These are phyloP conservation scores for Phytophthora tubulina DNA, from an alignment of 352 stramenopile genomes.

Conservation along the genomic window DNA sequence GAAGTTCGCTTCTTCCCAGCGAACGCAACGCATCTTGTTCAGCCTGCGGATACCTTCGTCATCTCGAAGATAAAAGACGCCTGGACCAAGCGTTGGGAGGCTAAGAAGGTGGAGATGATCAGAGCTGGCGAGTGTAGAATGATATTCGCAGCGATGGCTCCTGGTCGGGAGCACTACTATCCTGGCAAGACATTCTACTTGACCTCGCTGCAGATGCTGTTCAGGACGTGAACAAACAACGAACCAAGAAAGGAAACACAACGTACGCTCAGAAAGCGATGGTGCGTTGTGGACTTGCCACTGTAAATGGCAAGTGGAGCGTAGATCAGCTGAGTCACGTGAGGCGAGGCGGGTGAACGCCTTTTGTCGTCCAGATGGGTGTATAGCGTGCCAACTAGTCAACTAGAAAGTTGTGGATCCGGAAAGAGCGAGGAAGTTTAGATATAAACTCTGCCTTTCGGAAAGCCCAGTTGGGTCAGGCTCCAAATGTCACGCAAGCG, in stretches of 20 bases:
- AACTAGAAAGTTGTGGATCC: no score
- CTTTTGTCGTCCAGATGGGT: no score
- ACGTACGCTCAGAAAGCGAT: constrained; percentile 2
- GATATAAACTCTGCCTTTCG: no score
- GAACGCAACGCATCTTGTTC: not conserved
- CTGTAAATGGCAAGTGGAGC: not conserved
- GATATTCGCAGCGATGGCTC: not conserved
- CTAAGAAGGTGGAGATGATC: constrained; percentile 8
- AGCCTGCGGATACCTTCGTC: not conserved
- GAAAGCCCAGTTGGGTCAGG: no score
- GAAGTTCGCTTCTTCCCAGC: not conserved
- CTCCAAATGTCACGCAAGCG: no score
- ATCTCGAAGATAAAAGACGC: constrained; percentile 10
- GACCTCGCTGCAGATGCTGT: constrained; percentile 2
- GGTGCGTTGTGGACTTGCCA: constrained; percentile 3
- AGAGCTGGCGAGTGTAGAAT: not conserved
- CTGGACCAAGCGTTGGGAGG: constrained; percentile 3
- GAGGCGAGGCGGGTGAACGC: no score
- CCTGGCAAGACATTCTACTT: constrained; percentile 5
- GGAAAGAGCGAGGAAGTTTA: no score
- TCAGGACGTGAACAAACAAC: not conserved
- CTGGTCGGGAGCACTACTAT: not conserved
- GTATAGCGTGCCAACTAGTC: no score
- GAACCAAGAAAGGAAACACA: constrained; percentile 2
- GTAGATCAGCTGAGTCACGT: not conserved